Conservation (phyloP, 331 rosid species). For the Pyracantha coccinea region DNA sequence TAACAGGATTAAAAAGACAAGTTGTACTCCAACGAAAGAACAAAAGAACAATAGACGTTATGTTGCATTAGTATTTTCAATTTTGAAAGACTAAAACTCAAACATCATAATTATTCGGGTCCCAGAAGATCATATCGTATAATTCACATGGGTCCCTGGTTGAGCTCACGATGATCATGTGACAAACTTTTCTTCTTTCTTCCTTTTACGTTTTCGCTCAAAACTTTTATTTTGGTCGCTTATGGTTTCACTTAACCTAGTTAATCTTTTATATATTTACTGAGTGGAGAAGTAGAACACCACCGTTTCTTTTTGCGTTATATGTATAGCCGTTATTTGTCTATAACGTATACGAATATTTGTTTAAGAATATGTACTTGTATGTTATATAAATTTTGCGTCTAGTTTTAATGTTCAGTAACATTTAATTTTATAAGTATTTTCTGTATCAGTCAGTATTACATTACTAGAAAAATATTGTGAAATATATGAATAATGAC, state of each 20-base stretch:
- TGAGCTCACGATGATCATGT: conserved; percentile 15
- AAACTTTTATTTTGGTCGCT: not conserved
- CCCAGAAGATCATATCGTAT: not conserved
- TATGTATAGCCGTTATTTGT: too few species aligned
- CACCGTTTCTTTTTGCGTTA: not conserved
- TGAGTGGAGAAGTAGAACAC: not conserved
- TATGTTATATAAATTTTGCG: too few species aligned
- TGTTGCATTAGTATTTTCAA: not conserved
- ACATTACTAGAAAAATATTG: too few species aligned
- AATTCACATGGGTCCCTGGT: not conserved
- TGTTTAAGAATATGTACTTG: too few species aligned
- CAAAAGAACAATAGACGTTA: not conserved
- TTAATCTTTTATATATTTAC: not conserved
- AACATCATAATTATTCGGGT: conserved; percentile 11
- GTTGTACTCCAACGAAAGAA: not conserved
- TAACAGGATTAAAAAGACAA: not conserved
- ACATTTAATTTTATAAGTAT: too few species aligned
- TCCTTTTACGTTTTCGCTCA: not conserved
- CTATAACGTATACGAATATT: too few species aligned
- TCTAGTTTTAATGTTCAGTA: too few species aligned
- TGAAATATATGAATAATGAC: too few species aligned
- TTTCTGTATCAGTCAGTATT: too few species aligned
- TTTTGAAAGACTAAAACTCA: conserved; percentile 3
- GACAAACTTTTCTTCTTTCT: not conserved
- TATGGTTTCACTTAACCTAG: not conserved